These are phyloP conservation scores for Chenopodium album DNA, from an alignment of 148 eudicot genomes.

Conservation along the genomic window DNA sequence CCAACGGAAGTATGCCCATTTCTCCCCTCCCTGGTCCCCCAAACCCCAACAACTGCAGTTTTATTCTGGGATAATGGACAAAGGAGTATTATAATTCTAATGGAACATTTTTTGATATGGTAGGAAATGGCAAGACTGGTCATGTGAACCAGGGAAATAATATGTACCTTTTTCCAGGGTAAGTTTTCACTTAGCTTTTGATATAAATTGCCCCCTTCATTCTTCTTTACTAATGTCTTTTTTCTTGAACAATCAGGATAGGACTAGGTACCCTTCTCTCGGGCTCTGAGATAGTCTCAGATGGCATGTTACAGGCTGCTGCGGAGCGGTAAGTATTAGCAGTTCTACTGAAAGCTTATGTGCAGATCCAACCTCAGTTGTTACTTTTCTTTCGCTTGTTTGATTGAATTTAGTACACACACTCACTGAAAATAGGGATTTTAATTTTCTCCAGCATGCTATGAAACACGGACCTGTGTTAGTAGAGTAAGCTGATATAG, in stretches of 20 bases:
- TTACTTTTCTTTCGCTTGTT: background rate
- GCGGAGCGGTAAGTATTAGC: slow-evolving; percentile 70
- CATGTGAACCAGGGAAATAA: slow-evolving; percentile 96
- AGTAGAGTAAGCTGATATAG: background rate
- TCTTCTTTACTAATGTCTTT: slow-evolving; percentile 13
- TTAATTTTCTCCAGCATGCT: background rate
- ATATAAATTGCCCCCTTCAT: background rate
- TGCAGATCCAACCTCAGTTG: background rate
- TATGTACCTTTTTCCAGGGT: slow-evolving; percentile 99
- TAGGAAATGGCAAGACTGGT: slow-evolving; percentile 85
- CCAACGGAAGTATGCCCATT: background rate
- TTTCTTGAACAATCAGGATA: slow-evolving; percentile 51
- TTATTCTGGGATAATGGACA: background rate
- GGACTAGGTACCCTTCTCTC: slow-evolving; percentile 96
- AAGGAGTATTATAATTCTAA: slow-evolving; percentile 7
- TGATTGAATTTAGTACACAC: background rate
- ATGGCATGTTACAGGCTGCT: slow-evolving; percentile 99
- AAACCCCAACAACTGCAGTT: background rate
- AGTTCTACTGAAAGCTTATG: background rate
- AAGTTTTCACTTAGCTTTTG: slow-evolving; percentile 27
- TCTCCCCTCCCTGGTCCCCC: background rate
- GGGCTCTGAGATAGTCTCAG: slow-evolving; percentile 74
- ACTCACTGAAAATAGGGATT: background rate
- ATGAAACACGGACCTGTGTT: background rate
- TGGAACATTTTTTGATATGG: slow-evolving; percentile 2